A percentile compares a stretch with the other conserved stretches of the same genome.
Evolutionary conservation across 2,329 filamentous ascomycete genomes (phyloP).

Genomic region (Metarhizium humberi): DNA sequence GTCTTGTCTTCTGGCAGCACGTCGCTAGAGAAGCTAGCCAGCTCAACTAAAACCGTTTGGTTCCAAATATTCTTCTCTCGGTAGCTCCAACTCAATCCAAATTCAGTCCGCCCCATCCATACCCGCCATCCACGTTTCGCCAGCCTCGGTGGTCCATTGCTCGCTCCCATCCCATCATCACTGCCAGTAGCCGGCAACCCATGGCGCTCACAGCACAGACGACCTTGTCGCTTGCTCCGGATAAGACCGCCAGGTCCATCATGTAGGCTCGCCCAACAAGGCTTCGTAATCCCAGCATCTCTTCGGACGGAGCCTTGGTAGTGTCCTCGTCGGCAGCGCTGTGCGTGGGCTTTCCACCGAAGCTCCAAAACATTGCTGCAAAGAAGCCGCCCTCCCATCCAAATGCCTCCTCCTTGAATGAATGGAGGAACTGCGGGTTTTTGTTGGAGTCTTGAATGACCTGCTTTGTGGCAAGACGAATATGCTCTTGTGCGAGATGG

Average conservation of each 20-base stretch:
- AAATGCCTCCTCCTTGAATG: slow-evolving; percentile 65
- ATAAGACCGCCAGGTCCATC: slow-evolving; percentile 69
- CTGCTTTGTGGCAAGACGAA: slow-evolving; percentile 61
- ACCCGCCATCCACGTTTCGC: slow-evolving; percentile 71
- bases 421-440: slow-evolving; percentile 44
- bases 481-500: slow-evolving; percentile 62
- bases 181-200: slow-evolving; percentile 65
- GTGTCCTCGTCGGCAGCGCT: slow-evolving; percentile 22
- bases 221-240: slow-evolving; percentile 56
- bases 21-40: not conserved
- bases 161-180: slow-evolving; percentile 80
- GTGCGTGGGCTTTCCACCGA: slow-evolving; percentile 44
- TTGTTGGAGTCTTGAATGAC: slow-evolving; percentile 29
- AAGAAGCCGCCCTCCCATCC: slow-evolving; percentile 90
- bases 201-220: slow-evolving; percentile 69
- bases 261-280: slow-evolving; percentile 73
- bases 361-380: slow-evolving; percentile 68
- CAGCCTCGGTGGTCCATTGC: slow-evolving; percentile 52
- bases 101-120: slow-evolving; percentile 46
- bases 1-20: not conserved
- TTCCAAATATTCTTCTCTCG: not conserved
- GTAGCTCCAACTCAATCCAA: slow-evolving; percentile 10
- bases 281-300: slow-evolving; percentile 59
- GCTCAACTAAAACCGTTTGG: not conserved
- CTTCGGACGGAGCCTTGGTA: slow-evolving; percentile 29